These are phyloP conservation scores for Quercus tomentella DNA, from an alignment of 331 rosid species.

Conservation along the genomic window DNA sequence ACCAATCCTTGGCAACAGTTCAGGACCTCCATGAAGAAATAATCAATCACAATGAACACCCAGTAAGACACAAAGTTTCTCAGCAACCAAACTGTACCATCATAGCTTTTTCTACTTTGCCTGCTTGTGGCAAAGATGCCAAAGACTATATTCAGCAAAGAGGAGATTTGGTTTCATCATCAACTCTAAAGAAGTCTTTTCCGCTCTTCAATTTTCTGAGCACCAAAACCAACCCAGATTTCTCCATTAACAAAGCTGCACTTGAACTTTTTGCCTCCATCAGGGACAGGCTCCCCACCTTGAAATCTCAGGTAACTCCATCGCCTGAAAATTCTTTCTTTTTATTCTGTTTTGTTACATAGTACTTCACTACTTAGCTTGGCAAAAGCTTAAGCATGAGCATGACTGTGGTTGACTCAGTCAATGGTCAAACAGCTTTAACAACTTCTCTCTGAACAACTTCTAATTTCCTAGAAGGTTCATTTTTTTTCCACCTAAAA, in stretches of 20 bases:
- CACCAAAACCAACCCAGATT: not conserved
- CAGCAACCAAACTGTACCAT: not conserved
- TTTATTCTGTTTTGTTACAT: not conserved
- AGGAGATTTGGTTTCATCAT: slow-evolving; percentile 24
- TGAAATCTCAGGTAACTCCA: slow-evolving; percentile 26
- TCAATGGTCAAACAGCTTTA: no score
- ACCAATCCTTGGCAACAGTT: slow-evolving; percentile 20
- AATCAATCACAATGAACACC: no score
- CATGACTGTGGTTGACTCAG: no score
- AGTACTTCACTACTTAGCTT: no score
- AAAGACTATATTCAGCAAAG: not conserved
- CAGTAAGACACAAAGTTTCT: no score
- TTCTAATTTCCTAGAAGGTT: no score
- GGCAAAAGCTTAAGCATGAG: no score
- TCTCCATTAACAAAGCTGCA: slow-evolving; percentile 30
- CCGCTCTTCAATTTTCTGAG: slow-evolving; percentile 37
- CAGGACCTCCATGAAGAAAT: no score
- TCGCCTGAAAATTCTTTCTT: not conserved
- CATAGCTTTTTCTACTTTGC: not conserved
- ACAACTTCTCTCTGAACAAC: no score
- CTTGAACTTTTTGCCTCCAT: slow-evolving; percentile 16
- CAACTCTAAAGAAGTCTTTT: slow-evolving; percentile 10
- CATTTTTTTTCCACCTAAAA: no score
- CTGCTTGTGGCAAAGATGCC: not conserved
- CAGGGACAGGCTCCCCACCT: not conserved